phyloP scores from a whole-genome alignment of 108 stramenopile genomes.

The Cyclotella kingstonii region DNA sequence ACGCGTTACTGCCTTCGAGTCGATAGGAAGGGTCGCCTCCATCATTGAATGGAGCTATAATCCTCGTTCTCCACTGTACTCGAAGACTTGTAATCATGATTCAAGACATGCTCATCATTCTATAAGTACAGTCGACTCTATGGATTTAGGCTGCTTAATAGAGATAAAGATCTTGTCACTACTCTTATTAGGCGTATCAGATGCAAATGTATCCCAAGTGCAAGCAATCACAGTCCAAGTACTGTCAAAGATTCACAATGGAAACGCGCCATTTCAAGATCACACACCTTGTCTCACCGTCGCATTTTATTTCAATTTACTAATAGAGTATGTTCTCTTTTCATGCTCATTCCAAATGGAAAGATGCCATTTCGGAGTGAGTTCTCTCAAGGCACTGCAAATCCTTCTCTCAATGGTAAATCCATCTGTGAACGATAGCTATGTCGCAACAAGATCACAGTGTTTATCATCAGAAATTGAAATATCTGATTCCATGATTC shows the following conservation, averaged over 20 bases:
- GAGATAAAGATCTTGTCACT: conserved; percentile 21
- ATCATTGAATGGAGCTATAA: conserved; percentile 25
- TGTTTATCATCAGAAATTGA: not conserved
- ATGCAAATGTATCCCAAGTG: conserved; percentile 14
- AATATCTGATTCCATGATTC: conserved; percentile 7
- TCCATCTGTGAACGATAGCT: conserved; percentile 1
- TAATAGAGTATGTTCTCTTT: conserved; percentile 14
- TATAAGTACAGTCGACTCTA: not conserved
- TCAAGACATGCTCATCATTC: not conserved
- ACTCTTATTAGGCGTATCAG: conserved; percentile 31
- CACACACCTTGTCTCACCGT: conserved; percentile 8
- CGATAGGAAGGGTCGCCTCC: conserved; percentile 12
- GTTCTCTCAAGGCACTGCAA: conserved; percentile 38
- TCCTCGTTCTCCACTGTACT: not conserved
- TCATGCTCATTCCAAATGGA: conserved; percentile 19
- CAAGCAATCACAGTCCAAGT: conserved; percentile 18
- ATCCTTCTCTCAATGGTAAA: conserved; percentile 24
- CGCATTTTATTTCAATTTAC: conserved; percentile 17
- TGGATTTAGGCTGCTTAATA: conserved; percentile 12
- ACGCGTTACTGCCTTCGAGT: conserved; percentile 15
- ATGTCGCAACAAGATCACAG: not conserved
- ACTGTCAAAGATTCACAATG: conserved; percentile 2
- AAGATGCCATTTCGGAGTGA: conserved; percentile 20
- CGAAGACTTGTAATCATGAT: not conserved
- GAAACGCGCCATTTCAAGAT: not conserved